phyloP scores from a whole-genome alignment of 371 early-diverging fungal species.

The Zopfochytrium polystomum region DNA sequence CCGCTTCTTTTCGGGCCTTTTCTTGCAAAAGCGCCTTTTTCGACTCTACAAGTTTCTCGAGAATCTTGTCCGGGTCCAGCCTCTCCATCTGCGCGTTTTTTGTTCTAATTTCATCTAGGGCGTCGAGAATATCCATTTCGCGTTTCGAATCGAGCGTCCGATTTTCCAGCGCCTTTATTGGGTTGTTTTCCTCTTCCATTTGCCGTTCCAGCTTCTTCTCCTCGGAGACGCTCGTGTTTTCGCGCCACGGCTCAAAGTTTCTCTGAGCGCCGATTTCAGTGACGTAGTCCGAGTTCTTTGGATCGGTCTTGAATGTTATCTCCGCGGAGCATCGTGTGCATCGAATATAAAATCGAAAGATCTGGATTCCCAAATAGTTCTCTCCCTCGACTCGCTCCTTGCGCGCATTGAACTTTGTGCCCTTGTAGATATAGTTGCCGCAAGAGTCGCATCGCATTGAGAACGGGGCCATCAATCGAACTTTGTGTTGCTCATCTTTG shows the following conservation, averaged over 20 bases:
- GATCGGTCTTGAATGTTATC: constrained; percentile 98
- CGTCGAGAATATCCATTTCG: constrained; percentile 96
- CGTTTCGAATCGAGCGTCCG: constrained; percentile 87
- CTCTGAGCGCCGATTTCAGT: constrained; percentile 90
- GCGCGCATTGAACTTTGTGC: constrained; percentile 95
- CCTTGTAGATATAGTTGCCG: constrained; percentile 93
- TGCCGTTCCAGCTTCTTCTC: constrained; percentile 52
- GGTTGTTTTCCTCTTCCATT: constrained; percentile 82
- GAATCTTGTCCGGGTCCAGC: constrained; percentile 60
- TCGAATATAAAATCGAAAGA: constrained; percentile 94
- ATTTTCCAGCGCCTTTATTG: constrained; percentile 91
- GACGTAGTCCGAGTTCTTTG: constrained; percentile 91
- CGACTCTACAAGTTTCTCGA: constrained; percentile 48
- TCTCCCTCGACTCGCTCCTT: constrained; percentile 73
- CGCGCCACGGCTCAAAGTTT: constrained; percentile 96
- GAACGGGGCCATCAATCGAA: constrained; percentile 96
- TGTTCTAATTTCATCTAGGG: constrained; percentile 89
- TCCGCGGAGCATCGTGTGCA: constrained; percentile 94
- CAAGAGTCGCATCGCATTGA: constrained; percentile 96
- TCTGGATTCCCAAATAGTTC: constrained; percentile 73
- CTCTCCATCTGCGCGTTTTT: constrained; percentile 81
- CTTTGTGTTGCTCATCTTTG: constrained; percentile 83
- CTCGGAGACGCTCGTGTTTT: constrained; percentile 49
- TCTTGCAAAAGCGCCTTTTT: constrained; percentile 6
- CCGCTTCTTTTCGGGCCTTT: constrained; percentile 54